These are phyloP conservation scores for Thraustotheca clavata DNA, from an alignment of 352 stramenopile genomes.

Conservation along the genomic window DNA sequence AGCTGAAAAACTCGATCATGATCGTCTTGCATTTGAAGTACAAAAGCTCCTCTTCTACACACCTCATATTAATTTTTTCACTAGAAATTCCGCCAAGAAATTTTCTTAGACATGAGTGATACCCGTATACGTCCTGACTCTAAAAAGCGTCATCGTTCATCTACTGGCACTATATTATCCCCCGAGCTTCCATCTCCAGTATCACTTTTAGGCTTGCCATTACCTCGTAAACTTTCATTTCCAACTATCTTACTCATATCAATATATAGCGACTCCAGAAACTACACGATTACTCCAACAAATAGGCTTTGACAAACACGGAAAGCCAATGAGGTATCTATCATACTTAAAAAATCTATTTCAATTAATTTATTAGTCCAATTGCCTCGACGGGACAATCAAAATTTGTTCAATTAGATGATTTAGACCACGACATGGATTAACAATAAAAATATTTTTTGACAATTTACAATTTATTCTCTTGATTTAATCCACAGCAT, in stretches of 20 bases:
- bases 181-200: neutral
- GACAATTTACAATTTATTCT: too few relatives aligned
- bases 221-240: neutral
- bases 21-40: slow-evolving; percentile 13
- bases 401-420: too few relatives aligned
- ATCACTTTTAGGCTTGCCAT: neutral
- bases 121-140: neutral
- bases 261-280: neutral
- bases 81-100: slow-evolving; percentile 3
- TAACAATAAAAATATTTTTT: too few relatives aligned
- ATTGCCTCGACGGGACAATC: neutral
- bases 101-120: neutral
- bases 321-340: neutral
- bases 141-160: slow-evolving; percentile 3
- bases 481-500: too few relatives aligned
- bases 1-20: slow-evolving; percentile 9
- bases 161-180: neutral
- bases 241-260: neutral
- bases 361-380: slow-evolving; percentile 2
- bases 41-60: too few relatives aligned
- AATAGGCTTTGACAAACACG: slow-evolving; percentile 10
- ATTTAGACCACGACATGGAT: too few relatives aligned
- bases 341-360: neutral
- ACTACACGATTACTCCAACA: neutral
- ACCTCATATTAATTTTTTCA: neutral